Evolutionary conservation across 2,329 filamentous ascomycete species (phyloP).

Genomic region (Metarhizium rileyi): DNA sequence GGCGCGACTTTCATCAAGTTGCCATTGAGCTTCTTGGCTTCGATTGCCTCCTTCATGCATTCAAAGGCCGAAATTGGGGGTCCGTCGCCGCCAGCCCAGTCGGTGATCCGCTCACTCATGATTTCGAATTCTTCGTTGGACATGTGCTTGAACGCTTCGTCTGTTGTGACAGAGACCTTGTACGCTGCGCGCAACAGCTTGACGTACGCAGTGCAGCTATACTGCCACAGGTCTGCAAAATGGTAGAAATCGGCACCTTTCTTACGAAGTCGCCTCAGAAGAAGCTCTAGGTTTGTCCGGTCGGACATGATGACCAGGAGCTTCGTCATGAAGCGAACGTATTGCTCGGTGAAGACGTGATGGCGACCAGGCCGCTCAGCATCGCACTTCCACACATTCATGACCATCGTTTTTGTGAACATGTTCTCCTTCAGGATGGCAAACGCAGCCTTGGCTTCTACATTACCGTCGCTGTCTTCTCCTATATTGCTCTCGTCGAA

Average conservation of each 20-base stretch:
- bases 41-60: slow-evolving; percentile 48
- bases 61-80: slow-evolving; percentile 33
- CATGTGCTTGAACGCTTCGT: slow-evolving; percentile 46
- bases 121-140: slow-evolving; percentile 49
- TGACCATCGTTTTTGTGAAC: slow-evolving; percentile 90
- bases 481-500: slow-evolving; percentile 33
- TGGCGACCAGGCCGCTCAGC: slow-evolving; percentile 75
- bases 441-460: slow-evolving; percentile 69
- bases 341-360: slow-evolving; percentile 84
- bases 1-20: slow-evolving; percentile 74
- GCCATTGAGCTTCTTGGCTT: slow-evolving; percentile 65
- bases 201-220: slow-evolving; percentile 43
- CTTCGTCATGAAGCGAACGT: slow-evolving; percentile 71
- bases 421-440: slow-evolving; percentile 60
- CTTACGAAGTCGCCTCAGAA: slow-evolving; percentile 71
- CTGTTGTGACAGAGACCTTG: slow-evolving; percentile 33
- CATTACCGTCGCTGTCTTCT: slow-evolving; percentile 36
- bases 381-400: slow-evolving; percentile 93
- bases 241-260: slow-evolving; percentile 68
- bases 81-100: slow-evolving; percentile 39
- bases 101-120: slow-evolving; percentile 41
- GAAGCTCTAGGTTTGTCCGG: slow-evolving; percentile 62
- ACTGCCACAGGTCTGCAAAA: slow-evolving; percentile 50
- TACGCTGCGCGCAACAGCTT: slow-evolving; percentile 41
- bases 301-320: slow-evolving; percentile 68